These are phyloP conservation scores for Crithidia bombi DNA, from an alignment of 208 protist genomes.

Conservation along the genomic window DNA sequence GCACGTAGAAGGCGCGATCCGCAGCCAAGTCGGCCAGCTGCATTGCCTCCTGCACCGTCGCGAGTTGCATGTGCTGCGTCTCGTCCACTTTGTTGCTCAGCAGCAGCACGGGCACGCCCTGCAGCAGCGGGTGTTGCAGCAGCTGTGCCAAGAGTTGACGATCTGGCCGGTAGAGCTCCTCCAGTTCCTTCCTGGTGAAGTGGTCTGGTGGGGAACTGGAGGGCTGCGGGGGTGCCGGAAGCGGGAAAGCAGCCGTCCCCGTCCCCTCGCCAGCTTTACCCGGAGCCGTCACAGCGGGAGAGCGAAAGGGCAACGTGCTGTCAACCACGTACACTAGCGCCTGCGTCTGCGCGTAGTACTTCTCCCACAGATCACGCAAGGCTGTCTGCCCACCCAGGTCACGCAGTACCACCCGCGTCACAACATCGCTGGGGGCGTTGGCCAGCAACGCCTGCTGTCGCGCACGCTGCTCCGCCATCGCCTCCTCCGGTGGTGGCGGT, in stretches of 20 bases:
- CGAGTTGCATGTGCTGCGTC: constrained; percentile 50
- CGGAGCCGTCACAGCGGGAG: neutral
- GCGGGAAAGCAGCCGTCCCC: neutral
- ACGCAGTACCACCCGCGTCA: constrained; percentile 89
- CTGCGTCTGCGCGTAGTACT: constrained; percentile 96
- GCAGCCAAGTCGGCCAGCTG: constrained; percentile 62
- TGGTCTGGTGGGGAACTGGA: constrained; percentile 15
- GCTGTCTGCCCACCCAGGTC: constrained; percentile 97
- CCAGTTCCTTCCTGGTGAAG: constrained; percentile 25
- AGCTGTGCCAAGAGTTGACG: constrained; percentile 67
- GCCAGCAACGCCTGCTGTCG: constrained; percentile 22
- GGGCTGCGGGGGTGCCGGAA: neutral
- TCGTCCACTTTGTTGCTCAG: constrained; percentile 95
- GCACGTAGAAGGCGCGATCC: constrained; percentile 45
- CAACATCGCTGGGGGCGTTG: constrained; percentile 22
- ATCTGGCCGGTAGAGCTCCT: constrained; percentile 40
- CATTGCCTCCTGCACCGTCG: constrained; percentile 72
- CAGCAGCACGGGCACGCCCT: constrained; percentile 86
- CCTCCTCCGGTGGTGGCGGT: constrained; percentile 34
- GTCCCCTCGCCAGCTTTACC: neutral
- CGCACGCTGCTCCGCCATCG: constrained; percentile 12
- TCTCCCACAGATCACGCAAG: constrained; percentile 94
- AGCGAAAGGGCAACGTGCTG: constrained; percentile 34
- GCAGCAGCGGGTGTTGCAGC: constrained; percentile 81
- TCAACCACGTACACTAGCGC: constrained; percentile 96